Evolutionary conservation across 495 filamentous ascomycete genomes (phyloP), one percentile per base, ranked within the genome.

Genomic region (Tuber melanosporum): DNA sequence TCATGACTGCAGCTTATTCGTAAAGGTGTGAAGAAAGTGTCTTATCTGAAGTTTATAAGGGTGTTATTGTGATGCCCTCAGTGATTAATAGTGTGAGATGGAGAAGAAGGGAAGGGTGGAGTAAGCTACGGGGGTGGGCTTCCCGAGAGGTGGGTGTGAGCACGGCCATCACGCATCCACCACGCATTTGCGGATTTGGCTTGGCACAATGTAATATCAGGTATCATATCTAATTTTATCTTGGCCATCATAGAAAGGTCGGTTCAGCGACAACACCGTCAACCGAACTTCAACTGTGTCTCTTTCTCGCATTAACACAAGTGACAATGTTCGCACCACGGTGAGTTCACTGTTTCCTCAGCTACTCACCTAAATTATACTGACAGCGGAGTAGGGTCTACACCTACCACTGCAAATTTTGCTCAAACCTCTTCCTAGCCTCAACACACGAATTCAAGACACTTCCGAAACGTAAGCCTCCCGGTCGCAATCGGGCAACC

Each of bases 391-490:
- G 22, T 43, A 83, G 82, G 69, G 79, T 83, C 62, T 77, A 87
- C 82, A 92, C 91, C 72, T 91, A 92, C 86, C 92, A 94, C 86
- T 93, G 91, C 87, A 86, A 84, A 62, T 88, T 90, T 86, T 94
- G 92, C 88, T 89, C 86, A 66, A 88, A 91, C 82, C 89, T 92
- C 82, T 85, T 94, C 70, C 86, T 94, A 74, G 89, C 91, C 26
- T 90, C 88, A 71, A 92, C 90, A 7, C 87, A 90, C 76, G 74
- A 82, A 26, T 83, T 93, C 74, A 66, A 84, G 19, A 49, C 83
- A 5, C 89, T 93, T 46, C 89, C 90, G 1, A 85, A 84, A 8
- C 90, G 91, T 52, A 79, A 81, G 22, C 71, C 83, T 19, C 84
- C 85, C 2, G 74, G 83, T 44, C 84, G 87, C 71, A 88, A 89